Evolutionary conservation across 1,139 yeast genomes (phyloP), one percentile per base, ranked within the genome.

Genomic region (Candida sp.): DNA sequence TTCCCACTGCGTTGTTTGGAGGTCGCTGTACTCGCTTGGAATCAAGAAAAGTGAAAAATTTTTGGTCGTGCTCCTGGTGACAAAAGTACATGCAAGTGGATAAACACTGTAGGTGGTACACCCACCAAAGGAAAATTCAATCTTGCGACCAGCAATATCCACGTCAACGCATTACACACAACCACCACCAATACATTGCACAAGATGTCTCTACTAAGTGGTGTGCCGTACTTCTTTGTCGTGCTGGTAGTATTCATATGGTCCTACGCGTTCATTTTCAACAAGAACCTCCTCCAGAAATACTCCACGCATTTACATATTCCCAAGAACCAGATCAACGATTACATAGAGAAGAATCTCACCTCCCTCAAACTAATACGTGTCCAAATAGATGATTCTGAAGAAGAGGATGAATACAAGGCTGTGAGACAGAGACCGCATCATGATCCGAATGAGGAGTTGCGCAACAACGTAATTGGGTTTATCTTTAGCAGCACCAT

Each of bases 401-500:
- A 59, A 7, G 55, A 53, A 5, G 58, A 57, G 22, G 55, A 55
- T 17, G 60, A 59, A 26, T 48, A 46, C 11, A 43, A 50, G 28
- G 42, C 43, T 11, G 46, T 45, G 22, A 57, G 51, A 38, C 41
- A 49, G 23, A 38, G 30, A 3, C 8, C 3, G 11, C 34, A n/a
- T 33, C 17, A 6, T 23, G 40, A 44, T 25, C 25, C n/a, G 31
- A 31, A 35, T 23, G 49, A 47, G 3, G 31, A 23, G 5, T 11
- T 48, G 3, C 50, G 50, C 38, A 51, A 61, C 30, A 43, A 22
- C 22, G 49, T 62, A 5, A 60, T 73, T 4, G 72, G 74, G 2
- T 45, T 52, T 3, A 53, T 72, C 7, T 77, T 76, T 54, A 63
- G 74, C 45, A 42, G 58, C 3, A 65, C 72, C 8, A 54, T 71